Conservation (phyloP, 257 asterid genomes). For the Ehretia macrophylla region DNA sequence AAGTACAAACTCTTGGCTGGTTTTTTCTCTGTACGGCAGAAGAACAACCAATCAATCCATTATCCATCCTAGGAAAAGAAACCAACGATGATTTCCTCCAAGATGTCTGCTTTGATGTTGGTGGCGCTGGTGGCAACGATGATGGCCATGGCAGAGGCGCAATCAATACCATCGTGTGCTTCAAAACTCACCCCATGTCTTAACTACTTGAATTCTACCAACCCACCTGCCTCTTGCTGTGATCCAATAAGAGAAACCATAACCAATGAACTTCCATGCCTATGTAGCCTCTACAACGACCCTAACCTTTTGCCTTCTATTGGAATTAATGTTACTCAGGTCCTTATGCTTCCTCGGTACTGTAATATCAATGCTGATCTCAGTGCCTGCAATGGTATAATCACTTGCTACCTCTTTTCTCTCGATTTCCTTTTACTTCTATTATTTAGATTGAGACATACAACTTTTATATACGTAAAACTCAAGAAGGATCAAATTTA, state of each 20-base stretch:
- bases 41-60: not conserved
- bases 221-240: conserved; percentile 28
- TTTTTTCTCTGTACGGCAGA: not conserved
- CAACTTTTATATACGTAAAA: too few relatives aligned
- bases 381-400: conserved; percentile 22
- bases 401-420: not conserved
- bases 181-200: conserved; percentile 19
- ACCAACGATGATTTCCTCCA: conserved; percentile 14
- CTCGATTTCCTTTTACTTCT: not conserved
- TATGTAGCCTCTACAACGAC: conserved; percentile 25
- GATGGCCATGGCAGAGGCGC: conserved; percentile 1
- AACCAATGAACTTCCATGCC: conserved; percentile 17
- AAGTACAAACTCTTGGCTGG: not conserved
- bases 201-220: conserved; percentile 10
- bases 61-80: not conserved
- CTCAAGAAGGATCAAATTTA: too few relatives aligned
- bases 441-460: too few relatives aligned
- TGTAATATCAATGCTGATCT: conserved; percentile 19
- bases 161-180: conserved; percentile 19
- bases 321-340: conserved; percentile 24
- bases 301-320: conserved; percentile 4
- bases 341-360: conserved; percentile 19
- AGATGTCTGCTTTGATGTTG: conserved; percentile 1
- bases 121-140: conserved; percentile 6
- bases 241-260: conserved; percentile 27